A percentile compares a stretch with the other conserved stretches of the same genome.
These are phyloP conservation scores for Aspergillus niger DNA, from an alignment of 2,329 filamentous ascomycete species.

Conservation along the genomic window DNA sequence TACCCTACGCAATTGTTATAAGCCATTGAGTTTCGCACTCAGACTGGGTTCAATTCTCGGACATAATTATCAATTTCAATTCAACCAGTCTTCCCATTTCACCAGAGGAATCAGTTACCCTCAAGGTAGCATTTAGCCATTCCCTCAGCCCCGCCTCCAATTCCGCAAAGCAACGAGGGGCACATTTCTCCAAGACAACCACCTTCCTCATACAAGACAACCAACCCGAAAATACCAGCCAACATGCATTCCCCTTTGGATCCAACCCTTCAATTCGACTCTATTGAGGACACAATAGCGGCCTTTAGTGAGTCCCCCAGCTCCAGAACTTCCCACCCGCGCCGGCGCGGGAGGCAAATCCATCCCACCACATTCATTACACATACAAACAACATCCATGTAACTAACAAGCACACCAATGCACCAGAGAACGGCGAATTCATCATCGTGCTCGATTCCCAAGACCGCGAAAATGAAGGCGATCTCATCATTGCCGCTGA, in stretches of 20 bases:
- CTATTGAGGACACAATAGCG: constrained; percentile 45
- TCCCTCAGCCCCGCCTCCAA: constrained; percentile 16
- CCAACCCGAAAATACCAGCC: neutral
- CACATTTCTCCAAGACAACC: constrained; percentile 11
- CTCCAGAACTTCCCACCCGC: neutral
- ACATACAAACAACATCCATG: neutral
- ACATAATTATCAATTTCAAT: neutral
- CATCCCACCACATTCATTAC: neutral
- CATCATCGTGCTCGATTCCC: constrained; percentile 91
- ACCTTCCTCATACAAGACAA: neutral
- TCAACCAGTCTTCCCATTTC: neutral
- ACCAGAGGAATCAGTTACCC: neutral
- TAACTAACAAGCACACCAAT: constrained; percentile 13
- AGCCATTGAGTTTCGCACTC: neutral
- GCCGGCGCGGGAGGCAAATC: neutral
- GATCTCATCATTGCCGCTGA: constrained; percentile 94
- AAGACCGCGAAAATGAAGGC: constrained; percentile 94
- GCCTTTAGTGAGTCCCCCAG: constrained; percentile 42
- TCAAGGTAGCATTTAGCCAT: neutral
- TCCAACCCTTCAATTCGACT: constrained; percentile 40
- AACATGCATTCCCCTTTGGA: constrained; percentile 41
- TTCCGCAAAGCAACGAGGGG: constrained; percentile 26
- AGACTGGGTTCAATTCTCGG: neutral
- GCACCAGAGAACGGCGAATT: constrained; percentile 75
- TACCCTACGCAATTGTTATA: neutral